phyloP scores from a whole-genome alignment of 768 basidiomycete species.

The Termitomyces sp. region DNA sequence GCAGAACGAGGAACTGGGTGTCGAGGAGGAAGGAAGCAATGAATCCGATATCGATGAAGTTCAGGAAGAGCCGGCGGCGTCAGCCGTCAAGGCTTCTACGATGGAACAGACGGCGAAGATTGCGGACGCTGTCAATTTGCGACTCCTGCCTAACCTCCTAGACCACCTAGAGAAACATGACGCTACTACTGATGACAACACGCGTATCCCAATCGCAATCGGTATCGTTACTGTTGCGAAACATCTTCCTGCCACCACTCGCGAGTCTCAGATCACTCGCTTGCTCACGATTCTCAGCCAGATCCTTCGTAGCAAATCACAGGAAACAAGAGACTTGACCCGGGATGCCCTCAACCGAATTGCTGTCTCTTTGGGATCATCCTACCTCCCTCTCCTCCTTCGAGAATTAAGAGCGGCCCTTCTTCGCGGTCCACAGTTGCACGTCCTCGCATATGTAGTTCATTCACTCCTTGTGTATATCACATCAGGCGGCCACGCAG shows the following conservation, averaged over 20 bases:
- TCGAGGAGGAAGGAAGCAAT: conserved; percentile 33
- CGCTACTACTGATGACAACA: conserved; percentile 72
- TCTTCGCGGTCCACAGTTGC: conserved; percentile 88
- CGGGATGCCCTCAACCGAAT: conserved; percentile 84
- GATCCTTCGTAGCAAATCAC: conserved; percentile 88
- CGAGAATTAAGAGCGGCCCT: conserved; percentile 85
- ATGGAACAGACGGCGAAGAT: conserved; percentile 39
- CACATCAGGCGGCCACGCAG: conserved; percentile 57
- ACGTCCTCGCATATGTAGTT: conserved; percentile 82
- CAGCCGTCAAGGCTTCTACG: background rate
- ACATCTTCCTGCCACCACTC: conserved; percentile 65
- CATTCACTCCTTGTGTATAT: conserved; percentile 84
- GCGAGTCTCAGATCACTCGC: conserved; percentile 68
- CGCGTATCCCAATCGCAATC: conserved; percentile 84
- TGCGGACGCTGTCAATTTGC: conserved; percentile 71
- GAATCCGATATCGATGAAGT: conserved; percentile 14
- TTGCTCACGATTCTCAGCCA: conserved; percentile 86
- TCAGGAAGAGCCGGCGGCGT: conserved; percentile 1
- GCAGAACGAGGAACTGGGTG: conserved; percentile 28
- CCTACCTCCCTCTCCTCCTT: conserved; percentile 70
- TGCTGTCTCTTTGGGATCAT: conserved; percentile 65
- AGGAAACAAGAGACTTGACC: conserved; percentile 86
- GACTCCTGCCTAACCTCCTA: conserved; percentile 78
- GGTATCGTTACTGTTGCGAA: conserved; percentile 85
- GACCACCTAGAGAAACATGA: conserved; percentile 82